A percentile compares a stretch with the other conserved stretches of the same genome.
phyloP scores from a whole-genome alignment of 2,329 filamentous ascomycete species.

The Tolypocladium nubicola region DNA sequence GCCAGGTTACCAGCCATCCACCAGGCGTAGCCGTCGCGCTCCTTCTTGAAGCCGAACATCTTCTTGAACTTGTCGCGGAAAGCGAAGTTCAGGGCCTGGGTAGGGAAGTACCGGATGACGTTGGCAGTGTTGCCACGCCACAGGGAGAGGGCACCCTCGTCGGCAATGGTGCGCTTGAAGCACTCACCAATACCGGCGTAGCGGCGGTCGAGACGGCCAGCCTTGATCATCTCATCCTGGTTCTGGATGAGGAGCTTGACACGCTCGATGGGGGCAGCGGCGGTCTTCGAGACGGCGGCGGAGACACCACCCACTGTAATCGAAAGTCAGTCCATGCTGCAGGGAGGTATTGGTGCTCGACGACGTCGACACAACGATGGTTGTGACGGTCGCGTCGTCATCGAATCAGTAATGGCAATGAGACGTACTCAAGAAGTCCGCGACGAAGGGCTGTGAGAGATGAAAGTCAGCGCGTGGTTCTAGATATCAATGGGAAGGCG shows the following conservation, averaged over 20 bases:
- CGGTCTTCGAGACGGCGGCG: constrained; percentile 99
- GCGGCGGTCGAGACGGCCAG: constrained; percentile 94
- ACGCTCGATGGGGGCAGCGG: constrained; percentile 99
- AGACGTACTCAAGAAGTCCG: constrained; percentile 97
- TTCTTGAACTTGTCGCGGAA: constrained; percentile 99
- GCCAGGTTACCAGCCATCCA: constrained; percentile 99
- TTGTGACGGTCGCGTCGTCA: neutral
- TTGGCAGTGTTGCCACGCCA: constrained; percentile 99
- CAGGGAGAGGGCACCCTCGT: constrained; percentile 89
- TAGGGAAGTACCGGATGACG: constrained; percentile 99
- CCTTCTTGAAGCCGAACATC: constrained; percentile 99
- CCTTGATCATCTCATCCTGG: constrained; percentile 99
- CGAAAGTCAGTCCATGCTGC: constrained; percentile 7
- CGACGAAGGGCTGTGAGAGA: constrained; percentile 68
- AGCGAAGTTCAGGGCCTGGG: constrained; percentile 99
- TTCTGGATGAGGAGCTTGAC: constrained; percentile 99
- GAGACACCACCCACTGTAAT: constrained; percentile 95
- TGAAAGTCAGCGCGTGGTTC: constrained; percentile 21
- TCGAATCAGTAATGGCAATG: neutral
- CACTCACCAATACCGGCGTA: constrained; percentile 91
- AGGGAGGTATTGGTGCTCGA: constrained; percentile 1
- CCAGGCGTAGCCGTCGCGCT: constrained; percentile 93
- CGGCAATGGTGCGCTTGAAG: constrained; percentile 82
- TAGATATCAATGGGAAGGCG: neutral
- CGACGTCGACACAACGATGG: neutral